Evolutionary conservation across 2,329 filamentous ascomycete species (phyloP), one percentile per base, ranked within the genome.

Genomic region (Sporothrix sp.): DNA sequence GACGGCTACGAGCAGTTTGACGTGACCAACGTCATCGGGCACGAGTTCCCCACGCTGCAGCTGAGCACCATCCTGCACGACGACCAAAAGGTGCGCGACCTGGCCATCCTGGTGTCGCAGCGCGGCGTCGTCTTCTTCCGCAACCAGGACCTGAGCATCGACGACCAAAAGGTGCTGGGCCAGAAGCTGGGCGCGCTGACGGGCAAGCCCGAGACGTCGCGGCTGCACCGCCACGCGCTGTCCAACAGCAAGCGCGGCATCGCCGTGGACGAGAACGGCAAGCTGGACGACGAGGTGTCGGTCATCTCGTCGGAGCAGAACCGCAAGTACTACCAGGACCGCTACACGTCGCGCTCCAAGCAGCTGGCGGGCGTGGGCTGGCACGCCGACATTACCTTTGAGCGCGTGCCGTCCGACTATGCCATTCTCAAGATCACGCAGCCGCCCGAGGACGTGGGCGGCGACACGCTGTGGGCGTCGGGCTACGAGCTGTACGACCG

Each of bases 81-180:
- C 38, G 74, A 79, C 36, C 65, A 70, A 16, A 64, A 74, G 45
- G 66, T 80, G 30, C 70, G 69, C 16, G 76, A 79, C 56, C 65
- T 81, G 16, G 37, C 35, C 18, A 23, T 53, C 6, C 43, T 30
- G 80, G 78, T 82, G 54, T 81, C 79, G 2, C 73, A 76, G 56
- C 71, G 81, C n/a, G 79, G 79, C 1, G 80, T 84, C 2, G 78
- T 83, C 37, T 82, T 83, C 63, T 79, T 84, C 62, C 74, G 79
- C 10, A 69, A 71, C n/a, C 81, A 84, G 54, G 67, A 79, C 58
- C 63, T 82, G 7, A 70, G 3, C 44, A 67, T 75, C 38, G 66
- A 73, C 4, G 64, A 73, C 13, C 74, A 78, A 56, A 79, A 79
- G 62, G 61, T 70, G 16, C 68, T 78, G 13, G 68, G 69, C 40